Evolutionary conservation across 2,329 filamentous ascomycete species (phyloP), one percentile per base, ranked within the genome.

Genomic region (Colletotrichum tofieldiae): DNA sequence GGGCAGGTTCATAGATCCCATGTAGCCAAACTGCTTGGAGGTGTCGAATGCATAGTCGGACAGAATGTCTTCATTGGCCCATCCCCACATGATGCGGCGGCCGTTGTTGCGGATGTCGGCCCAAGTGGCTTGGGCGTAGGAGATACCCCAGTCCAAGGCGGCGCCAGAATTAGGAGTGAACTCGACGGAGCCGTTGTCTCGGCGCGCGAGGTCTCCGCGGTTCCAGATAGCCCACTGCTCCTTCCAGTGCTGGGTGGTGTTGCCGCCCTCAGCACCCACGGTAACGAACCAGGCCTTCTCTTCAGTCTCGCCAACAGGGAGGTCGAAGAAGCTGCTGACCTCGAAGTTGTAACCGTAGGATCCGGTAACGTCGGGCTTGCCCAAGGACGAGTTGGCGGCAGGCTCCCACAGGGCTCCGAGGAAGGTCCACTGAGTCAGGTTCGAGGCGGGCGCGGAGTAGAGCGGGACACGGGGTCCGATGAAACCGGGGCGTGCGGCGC

Each of bases 281-380:
- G 71, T 66, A 26, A 74, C 59, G 41, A 74, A 74, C 73, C 73
- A 74, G 35, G 73, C 73, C 71, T 67, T 74, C 51, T 70, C 71
- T 18, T 41, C 63, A 4, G 65, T 59, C n/a, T 70, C 58, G 41
- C 66, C 71, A 39, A 73, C 29, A 59, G 71, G 59, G 2, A 74
- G 66, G 59, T 69, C 65, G 56, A 75, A 75, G 43, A 75, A 55
- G 67, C 67, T 65, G 64, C 67, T 72, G 60, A 73, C 71, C 55
- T 75, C 73, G 29, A 75, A 75, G 61, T 75, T 75, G 61, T 74
- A 73, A 12, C 73, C 73, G 49, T 61, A 74, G 2, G 73, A 74
- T 55, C 73, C 73, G 35, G 73, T 74, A 16, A 74, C 35, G 35
- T 74, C 73, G 20, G 73, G 73, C 18, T 51, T 63, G 14, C 73